Base-by-base conservation (phyloP, 257 asterid species). In the Ophiorrhiza pumila region DNA sequence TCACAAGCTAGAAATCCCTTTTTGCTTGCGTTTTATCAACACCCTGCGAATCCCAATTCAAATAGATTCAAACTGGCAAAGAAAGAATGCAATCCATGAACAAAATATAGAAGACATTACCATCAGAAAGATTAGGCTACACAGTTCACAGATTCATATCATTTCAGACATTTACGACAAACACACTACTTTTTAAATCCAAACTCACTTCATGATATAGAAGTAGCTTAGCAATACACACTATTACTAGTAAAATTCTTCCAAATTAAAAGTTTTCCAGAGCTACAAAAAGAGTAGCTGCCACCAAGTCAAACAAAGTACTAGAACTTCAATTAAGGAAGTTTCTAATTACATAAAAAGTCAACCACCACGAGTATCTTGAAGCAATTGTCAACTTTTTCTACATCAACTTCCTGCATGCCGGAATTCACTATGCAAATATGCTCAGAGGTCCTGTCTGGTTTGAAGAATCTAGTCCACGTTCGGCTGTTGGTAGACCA, bases 381-480 rank as follows among this genome's bases (percentile, higher is more conserved):
- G 56, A 53, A 52, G n/a, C 74, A 35, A 52, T 34, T 50, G 73
- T 57, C 47, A 31, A 72, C 74, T 42, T 23, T 15, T 74, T 10
- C 71, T 25, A 35, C 57, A 71, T 60, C 62, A 63, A n/a, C 49
- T 34, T n/a, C n/a, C 55, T 22, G 20, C 77, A 58, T 27, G 50
- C 39, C 32, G n/a, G 71, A 69, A 64, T 61, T 22, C 37, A n/a
- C 82, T 88, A 91, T 0, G 91, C 97, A 56, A 84, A 87, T 77
- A 90, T 87, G 86, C 97, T 85, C 68, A 90, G 71, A 4, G 87
- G 84, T 50, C 97, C 97, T 11, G 96, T 68, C 80, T 83, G 90
- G 77, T 85, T 88, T 49, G 97, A 88, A 18, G 97, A 89, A 79
- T 85, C 95, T n/a, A 91, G 90, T 76, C 97, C 95, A 12, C 96